Conservation (phyloP, 1,284 basidiomycete genomes). For the Ceratobasidium sp. region DNA sequence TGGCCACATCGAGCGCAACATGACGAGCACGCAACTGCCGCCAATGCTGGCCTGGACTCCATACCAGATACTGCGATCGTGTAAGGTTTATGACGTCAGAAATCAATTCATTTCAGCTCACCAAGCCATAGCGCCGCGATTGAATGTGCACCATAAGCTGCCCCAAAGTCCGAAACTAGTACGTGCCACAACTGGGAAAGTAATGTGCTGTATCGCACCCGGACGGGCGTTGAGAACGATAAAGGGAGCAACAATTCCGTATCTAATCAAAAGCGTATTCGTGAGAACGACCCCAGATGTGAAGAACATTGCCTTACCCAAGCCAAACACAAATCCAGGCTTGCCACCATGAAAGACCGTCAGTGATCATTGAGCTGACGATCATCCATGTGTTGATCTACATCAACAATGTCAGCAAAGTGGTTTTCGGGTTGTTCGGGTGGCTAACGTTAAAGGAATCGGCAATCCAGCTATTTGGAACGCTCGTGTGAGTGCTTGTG, state of each 20-base stretch:
- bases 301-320: constrained; percentile 51
- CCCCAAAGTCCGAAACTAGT: constrained; percentile 86
- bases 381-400: constrained; percentile 73
- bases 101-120: constrained; percentile 57
- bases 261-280: constrained; percentile 75
- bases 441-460: constrained; percentile 87
- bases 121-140: constrained; percentile 83
- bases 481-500: constrained; percentile 26
- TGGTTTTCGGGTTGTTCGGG: constrained; percentile 61
- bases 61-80: constrained; percentile 73
- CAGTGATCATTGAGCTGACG: constrained; percentile 78
- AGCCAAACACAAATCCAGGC: constrained; percentile 67
- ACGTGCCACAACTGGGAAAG: constrained; percentile 80
- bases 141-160: constrained; percentile 85
- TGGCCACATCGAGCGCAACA: constrained; percentile 80
- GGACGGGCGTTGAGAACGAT: constrained; percentile 85
- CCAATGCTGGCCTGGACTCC: constrained; percentile 87
- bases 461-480: constrained; percentile 75
- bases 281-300: not conserved
- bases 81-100: constrained; percentile 49
- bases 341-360: constrained; percentile 86
- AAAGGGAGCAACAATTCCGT: constrained; percentile 78
- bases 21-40: constrained; percentile 79
- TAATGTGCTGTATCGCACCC: constrained; percentile 83
- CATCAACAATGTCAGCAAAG: constrained; percentile 37